Evolutionary conservation across 441 rosid species (phyloP).

Genomic region (Breynia disticha): DNA sequence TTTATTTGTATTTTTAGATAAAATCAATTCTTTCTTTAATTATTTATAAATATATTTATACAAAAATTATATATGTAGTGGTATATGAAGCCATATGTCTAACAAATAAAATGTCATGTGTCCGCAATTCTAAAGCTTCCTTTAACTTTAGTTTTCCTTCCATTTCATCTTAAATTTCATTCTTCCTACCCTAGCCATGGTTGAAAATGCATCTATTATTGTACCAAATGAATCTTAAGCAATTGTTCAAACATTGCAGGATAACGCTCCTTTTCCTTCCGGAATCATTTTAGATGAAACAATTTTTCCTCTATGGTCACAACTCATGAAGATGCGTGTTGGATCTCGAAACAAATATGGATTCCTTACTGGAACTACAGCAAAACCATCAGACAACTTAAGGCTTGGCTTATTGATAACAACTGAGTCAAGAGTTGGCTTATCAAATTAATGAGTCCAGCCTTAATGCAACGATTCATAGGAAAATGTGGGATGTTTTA

Average conservation of each 20-base stretch:
- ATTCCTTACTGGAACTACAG: neutral
- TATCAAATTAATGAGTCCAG: constrained; percentile 4
- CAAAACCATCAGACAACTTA: neutral
- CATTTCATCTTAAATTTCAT: no score
- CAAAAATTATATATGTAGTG: no score
- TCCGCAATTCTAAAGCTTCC: no score
- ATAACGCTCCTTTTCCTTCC: no score
- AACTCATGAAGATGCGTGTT: constrained; percentile 6
- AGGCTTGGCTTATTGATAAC: constrained; percentile 4
- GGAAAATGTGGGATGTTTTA: neutral
- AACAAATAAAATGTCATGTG: no score
- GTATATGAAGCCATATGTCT: no score
- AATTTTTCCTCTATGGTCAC: neutral
- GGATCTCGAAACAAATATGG: neutral
- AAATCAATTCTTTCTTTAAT: no score
- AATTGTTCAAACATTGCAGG: neutral
- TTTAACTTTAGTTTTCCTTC: no score
- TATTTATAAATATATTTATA: no score
- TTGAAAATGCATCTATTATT: neutral
- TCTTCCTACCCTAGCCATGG: no score
- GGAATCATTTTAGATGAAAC: constrained; percentile 1
- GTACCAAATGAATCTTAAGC: neutral
- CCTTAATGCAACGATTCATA: constrained; percentile 7
- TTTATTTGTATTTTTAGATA: no score
- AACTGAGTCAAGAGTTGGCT: constrained; percentile 10